A percentile compares a stretch with the other conserved stretches of the same genome.
phyloP scores from a whole-genome alignment of 192 early-diverging fungal species.

The Funneliformis geosporum region DNA sequence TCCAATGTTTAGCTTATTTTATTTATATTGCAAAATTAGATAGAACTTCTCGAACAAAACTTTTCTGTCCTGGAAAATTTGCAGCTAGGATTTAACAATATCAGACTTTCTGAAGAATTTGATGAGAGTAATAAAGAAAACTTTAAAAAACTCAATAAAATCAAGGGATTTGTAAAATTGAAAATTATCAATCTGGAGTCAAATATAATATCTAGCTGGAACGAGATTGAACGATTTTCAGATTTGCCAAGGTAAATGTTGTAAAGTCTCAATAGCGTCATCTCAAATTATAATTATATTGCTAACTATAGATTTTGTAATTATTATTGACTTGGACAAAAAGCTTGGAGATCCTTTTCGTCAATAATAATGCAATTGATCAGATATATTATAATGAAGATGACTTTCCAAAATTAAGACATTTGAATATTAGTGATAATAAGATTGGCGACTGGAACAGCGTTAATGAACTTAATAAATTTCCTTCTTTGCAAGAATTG shows the following conservation, averaged over 20 bases:
- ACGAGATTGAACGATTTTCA: slow-evolving; percentile 43
- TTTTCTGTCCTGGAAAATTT: slow-evolving; percentile 51
- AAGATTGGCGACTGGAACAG: slow-evolving; percentile 45
- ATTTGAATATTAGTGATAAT: slow-evolving; percentile 51
- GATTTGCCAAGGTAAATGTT: slow-evolving; percentile 44
- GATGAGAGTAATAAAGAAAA: not conserved
- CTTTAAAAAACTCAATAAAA: slow-evolving; percentile 15
- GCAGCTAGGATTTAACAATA: slow-evolving; percentile 52
- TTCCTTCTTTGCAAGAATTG: slow-evolving; percentile 40
- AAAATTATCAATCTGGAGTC: slow-evolving; percentile 54
- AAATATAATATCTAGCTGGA: slow-evolving; percentile 49
- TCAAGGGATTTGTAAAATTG: slow-evolving; percentile 45
- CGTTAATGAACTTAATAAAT: slow-evolving; percentile 46
- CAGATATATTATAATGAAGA: slow-evolving; percentile 19
- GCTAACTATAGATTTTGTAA: not conserved
- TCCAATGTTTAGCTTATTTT: not conserved
- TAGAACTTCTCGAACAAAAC: slow-evolving; percentile 45
- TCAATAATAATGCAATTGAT: slow-evolving; percentile 38
- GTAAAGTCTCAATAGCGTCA: not conserved
- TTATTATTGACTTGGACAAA: not conserved
- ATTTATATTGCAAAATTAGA: slow-evolving; percentile 11
- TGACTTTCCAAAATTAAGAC: slow-evolving; percentile 37
- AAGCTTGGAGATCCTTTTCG: slow-evolving; percentile 44
- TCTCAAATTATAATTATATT: not conserved
- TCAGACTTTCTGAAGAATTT: slow-evolving; percentile 32